These are phyloP conservation scores for Zasmidium citrigriseum DNA, from an alignment of 2,329 filamentous ascomycete genomes.

Conservation along the genomic window DNA sequence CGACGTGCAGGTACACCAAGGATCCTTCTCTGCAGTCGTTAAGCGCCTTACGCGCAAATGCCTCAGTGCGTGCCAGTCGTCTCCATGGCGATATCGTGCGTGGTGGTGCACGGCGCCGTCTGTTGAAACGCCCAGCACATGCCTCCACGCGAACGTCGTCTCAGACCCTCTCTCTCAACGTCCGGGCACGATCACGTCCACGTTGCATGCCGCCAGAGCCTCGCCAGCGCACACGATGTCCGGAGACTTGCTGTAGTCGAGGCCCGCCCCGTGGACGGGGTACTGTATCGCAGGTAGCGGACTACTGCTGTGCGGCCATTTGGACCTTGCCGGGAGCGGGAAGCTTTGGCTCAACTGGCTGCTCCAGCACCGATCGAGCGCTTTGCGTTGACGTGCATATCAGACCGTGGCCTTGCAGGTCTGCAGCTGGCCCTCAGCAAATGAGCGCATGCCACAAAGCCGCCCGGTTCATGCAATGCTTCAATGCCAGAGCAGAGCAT, in stretches of 20 bases:
- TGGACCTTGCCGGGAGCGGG: background rate
- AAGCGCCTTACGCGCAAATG: constrained; percentile 10
- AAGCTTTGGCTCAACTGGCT: constrained; percentile 5
- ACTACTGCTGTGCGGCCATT: background rate
- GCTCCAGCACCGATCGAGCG: constrained; percentile 18
- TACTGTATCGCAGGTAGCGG: background rate
- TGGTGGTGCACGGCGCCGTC: background rate
- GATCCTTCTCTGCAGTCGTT: constrained; percentile 5
- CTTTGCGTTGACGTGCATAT: constrained; percentile 19
- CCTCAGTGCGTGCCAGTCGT: constrained; percentile 1
- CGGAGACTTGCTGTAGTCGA: constrained; percentile 1
- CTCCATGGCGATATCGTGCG: background rate
- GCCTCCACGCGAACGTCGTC: background rate
- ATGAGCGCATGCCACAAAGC: constrained; percentile 30
- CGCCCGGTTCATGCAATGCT: constrained; percentile 22
- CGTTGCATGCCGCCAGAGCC: background rate
- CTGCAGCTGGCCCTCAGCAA: constrained; percentile 16
- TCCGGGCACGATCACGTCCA: background rate
- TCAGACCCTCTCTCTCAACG: background rate
- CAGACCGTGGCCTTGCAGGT: constrained; percentile 17
- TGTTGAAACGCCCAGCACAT: background rate
- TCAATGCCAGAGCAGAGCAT: constrained; percentile 10
- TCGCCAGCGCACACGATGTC: constrained; percentile 4
- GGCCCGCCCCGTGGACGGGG: constrained; percentile 12
- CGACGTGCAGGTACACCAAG: constrained; percentile 6